phyloP scores from a whole-genome alignment of 1,284 basidiomycete genomes.

The Cutaneotrichosporon cyanovorans region DNA sequence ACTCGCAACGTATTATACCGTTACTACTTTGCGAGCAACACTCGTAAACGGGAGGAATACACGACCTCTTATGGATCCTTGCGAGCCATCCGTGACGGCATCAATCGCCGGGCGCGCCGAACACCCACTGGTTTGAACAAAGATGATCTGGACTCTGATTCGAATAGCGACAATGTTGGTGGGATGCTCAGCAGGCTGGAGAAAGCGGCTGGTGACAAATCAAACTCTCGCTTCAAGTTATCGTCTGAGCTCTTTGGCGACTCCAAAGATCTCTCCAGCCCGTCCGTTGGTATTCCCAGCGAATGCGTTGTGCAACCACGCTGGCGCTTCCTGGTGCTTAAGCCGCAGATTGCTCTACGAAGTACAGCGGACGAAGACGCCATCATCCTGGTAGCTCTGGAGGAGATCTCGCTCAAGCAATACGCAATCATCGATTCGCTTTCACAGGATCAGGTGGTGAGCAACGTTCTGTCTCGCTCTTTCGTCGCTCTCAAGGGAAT shows the following conservation, averaged over 20 bases:
- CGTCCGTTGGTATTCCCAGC: conserved; percentile 28
- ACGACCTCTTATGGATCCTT: conserved; percentile 63
- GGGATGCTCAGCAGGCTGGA: conserved; percentile 17
- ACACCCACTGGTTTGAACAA: conserved; percentile 11
- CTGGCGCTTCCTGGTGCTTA: conserved; percentile 75
- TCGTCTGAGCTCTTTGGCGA: conserved; percentile 14
- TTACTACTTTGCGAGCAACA: conserved; percentile 78
- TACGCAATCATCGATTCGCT: conserved; percentile 74
- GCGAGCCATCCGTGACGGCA: conserved; percentile 27
- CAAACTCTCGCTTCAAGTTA: conserved; percentile 18
- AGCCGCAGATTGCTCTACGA: conserved; percentile 80
- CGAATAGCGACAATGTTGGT: conserved; percentile 1
- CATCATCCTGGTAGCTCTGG: conserved; percentile 70
- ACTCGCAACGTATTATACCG: conserved; percentile 77
- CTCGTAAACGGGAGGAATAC: conserved; percentile 70
- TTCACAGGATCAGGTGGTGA: conserved; percentile 73
- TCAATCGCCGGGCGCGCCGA: conserved; percentile 20
- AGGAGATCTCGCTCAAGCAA: conserved; percentile 71
- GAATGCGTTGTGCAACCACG: conserved; percentile 52
- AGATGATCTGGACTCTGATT: conserved; percentile 6
- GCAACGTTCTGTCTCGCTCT: conserved; percentile 74
- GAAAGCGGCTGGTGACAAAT: conserved; percentile 13
- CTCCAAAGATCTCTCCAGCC: conserved; percentile 12
- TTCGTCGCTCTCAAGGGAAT: conserved; percentile 69
- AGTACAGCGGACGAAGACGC: conserved; percentile 59